These are phyloP conservation scores for Striga hermonthica DNA, from an alignment of 305 asterid species.

Conservation along the genomic window DNA sequence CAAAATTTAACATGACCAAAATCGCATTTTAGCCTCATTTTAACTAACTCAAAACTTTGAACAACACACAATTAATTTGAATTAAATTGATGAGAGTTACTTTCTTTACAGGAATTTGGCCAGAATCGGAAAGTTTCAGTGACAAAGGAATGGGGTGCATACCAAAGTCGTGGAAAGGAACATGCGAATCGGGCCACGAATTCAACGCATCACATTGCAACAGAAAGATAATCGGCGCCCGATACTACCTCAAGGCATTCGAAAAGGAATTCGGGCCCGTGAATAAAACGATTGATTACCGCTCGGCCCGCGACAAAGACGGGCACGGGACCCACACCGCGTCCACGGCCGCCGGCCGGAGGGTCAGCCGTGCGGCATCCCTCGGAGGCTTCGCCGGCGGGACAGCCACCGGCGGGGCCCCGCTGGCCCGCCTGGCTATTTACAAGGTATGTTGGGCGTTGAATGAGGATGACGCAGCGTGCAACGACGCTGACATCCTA, in stretches of 20 bases:
- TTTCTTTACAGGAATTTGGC: slow-evolving; percentile 96
- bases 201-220: slow-evolving; percentile 73
- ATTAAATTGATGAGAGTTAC: not conserved
- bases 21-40: no score
- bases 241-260: slow-evolving; percentile 71
- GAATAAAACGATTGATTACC: slow-evolving; percentile 55
- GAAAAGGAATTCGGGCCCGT: slow-evolving; percentile 58
- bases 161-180: slow-evolving; percentile 77
- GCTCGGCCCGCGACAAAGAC: slow-evolving; percentile 80
- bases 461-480: slow-evolving; percentile 3
- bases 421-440: slow-evolving; percentile 41
- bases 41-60: no score
- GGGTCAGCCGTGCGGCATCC: slow-evolving; percentile 36
- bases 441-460: slow-evolving; percentile 55
- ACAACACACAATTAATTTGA: no score
- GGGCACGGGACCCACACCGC: slow-evolving; percentile 94
- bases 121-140: slow-evolving; percentile 75
- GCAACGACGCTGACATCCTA: slow-evolving; percentile 35
- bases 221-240: slow-evolving; percentile 82
- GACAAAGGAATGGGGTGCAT: slow-evolving; percentile 67
- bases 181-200: slow-evolving; percentile 65
- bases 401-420: slow-evolving; percentile 47
- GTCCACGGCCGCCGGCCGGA: slow-evolving; percentile 50
- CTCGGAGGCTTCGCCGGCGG: slow-evolving; percentile 43
- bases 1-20: no score